Evolutionary conservation across 2,329 filamentous ascomycete species (phyloP), one percentile per base, ranked within the genome.

Genomic region (Talaromyces sp.): DNA sequence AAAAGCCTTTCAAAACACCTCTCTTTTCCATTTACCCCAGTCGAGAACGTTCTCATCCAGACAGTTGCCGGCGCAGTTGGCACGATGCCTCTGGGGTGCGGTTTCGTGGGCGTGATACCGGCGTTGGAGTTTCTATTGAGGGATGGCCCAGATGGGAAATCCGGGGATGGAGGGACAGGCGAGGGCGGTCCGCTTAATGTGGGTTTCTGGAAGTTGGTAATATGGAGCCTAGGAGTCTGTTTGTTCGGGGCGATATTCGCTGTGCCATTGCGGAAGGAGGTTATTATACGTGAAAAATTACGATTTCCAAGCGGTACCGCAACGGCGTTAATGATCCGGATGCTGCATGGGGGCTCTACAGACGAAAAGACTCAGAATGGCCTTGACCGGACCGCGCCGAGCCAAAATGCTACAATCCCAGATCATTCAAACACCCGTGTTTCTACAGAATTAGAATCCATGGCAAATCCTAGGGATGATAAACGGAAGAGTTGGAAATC

Each of bases 211-310:
- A 91, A 92, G 72, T 77, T 97, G 64, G 86, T 96, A 7, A 74
- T 97, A 8, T 99, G 94, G 94, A 90, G 91, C 27, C 74, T 99
- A 58, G 94, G 94, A 0, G 84, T 99, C 17, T 97, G 92, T 72
- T 93, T 97, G 70, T 99, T 99, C 71, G 94, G 94, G 0, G 94
- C 97, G 1, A 88, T 97, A 1, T 97, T 99, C 77, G 94, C 92
- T 0, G 93, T 99, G 14, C 94, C 94, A 0, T 72, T 97, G 58
- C 84, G 94, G 53, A 89, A 87, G 59, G 91, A 99, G 76, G 92
- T 97, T 58, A 95, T 99, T 62, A 91, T 99, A 59, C 80, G 89
- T 60, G 94, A 99, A 77, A 90, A 92, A 71, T 77, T 99, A 61
- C 94, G 90, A 70, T 99, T 99, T 67, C 94, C 94, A 0, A 96